phyloP scores from a whole-genome alignment of 1,139 yeast species.

The Hanseniaspora sp. region DNA sequence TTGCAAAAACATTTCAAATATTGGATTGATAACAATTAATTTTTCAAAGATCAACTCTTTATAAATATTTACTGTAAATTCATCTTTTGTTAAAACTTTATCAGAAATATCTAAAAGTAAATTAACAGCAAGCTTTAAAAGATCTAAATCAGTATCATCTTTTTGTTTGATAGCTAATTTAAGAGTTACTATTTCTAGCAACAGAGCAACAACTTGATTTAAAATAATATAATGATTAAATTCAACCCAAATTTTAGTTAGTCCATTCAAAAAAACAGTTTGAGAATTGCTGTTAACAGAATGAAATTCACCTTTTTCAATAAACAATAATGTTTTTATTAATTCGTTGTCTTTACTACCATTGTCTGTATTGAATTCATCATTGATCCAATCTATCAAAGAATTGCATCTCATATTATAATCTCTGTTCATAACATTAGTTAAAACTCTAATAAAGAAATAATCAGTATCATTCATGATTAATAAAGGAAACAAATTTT shows the following conservation, averaged over 20 bases:
- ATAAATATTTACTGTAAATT: background rate
- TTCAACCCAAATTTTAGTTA: conserved; percentile 47
- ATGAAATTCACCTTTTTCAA: conserved; percentile 78
- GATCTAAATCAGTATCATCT: background rate
- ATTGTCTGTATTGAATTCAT: conserved; percentile 23
- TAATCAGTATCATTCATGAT: conserved; percentile 6
- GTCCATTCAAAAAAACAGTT: conserved; percentile 54
- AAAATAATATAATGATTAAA: conserved; percentile 63
- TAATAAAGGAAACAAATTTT: conserved; percentile 33
- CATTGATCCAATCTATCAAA: conserved; percentile 26
- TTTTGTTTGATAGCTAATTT: conserved; percentile 19
- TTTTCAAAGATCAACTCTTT: conserved; percentile 3
- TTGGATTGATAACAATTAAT: background rate
- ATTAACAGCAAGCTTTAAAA: background rate
- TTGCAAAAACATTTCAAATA: background rate
- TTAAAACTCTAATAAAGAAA: conserved; percentile 18
- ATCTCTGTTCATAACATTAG: conserved; percentile 34
- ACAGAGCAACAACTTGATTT: conserved; percentile 63
- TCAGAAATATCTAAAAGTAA: conserved; percentile 5
- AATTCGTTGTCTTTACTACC: conserved; percentile 47
- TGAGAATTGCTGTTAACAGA: conserved; percentile 46
- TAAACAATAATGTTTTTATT: conserved; percentile 66
- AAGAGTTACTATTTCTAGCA: conserved; percentile 37
- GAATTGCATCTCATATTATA: conserved; percentile 28
- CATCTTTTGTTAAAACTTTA: background rate